phyloP scores from a whole-genome alignment of 2,329 filamentous ascomycete genomes.

The Colletotrichum sp. region DNA sequence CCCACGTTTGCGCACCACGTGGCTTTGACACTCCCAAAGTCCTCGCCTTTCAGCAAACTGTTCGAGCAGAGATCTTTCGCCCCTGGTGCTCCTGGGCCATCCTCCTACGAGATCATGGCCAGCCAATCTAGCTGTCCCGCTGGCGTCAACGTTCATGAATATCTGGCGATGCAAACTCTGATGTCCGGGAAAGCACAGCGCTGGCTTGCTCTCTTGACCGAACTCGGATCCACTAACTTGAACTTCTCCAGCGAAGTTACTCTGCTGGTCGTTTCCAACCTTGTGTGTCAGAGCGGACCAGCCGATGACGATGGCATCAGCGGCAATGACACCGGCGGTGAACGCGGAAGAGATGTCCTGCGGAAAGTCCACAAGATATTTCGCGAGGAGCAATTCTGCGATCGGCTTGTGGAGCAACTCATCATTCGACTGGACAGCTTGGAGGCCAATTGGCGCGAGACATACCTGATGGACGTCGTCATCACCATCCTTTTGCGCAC shows the following conservation, averaged over 20 bases:
- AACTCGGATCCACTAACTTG: constrained; percentile 58
- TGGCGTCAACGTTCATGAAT: constrained; percentile 56
- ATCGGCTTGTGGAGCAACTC: constrained; percentile 52
- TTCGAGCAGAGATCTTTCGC: constrained; percentile 27
- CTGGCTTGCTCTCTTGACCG: constrained; percentile 55
- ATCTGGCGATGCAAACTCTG: constrained; percentile 53
- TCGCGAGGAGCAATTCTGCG: constrained; percentile 53
- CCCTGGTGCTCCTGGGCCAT: constrained; percentile 41
- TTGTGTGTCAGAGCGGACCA: constrained; percentile 63
- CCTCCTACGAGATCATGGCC: constrained; percentile 60
- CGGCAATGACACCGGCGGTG: background rate
- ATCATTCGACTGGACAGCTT: constrained; percentile 47
- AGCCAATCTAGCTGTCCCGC: constrained; percentile 53
- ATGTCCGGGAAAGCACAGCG: constrained; percentile 50
- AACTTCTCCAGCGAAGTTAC: constrained; percentile 65
- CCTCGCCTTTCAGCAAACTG: constrained; percentile 39
- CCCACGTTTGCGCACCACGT: constrained; percentile 53
- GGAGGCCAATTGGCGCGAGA: constrained; percentile 63
- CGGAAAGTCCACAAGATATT: constrained; percentile 57
- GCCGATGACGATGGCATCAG: background rate
- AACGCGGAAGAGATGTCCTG: constrained; percentile 29
- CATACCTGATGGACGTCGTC: constrained; percentile 61
- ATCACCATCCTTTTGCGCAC: constrained; percentile 54
- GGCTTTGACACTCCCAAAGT: constrained; percentile 36
- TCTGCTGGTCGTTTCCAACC: constrained; percentile 51